These are phyloP conservation scores for Dictyostelium capitatum DNA, from an alignment of 78 protist genomes.

Conservation along the genomic window DNA sequence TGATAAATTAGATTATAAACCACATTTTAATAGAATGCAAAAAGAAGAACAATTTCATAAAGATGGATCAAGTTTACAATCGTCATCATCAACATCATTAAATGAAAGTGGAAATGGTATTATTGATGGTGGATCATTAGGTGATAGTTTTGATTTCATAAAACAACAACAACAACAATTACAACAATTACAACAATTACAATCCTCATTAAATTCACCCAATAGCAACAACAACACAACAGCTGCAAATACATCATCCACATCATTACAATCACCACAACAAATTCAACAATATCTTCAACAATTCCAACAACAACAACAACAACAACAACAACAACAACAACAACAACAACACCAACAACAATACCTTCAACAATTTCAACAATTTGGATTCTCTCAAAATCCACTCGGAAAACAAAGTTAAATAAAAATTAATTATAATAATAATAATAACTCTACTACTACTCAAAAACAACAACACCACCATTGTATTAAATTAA, in stretches of 20 bases:
- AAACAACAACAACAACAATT: neutral
- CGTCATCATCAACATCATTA: neutral
- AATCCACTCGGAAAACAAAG: neutral
- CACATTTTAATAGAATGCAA: conserved; percentile 56
- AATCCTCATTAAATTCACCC: neutral
- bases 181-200: no score
- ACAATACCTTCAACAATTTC: conserved; percentile 8
- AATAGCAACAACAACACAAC: neutral
- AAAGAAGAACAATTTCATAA: conserved; percentile 12
- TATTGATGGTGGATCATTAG: neutral
- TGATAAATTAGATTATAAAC: conserved; percentile 76
- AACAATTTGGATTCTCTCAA: conserved; percentile 17
- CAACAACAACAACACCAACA: conserved; percentile 8
- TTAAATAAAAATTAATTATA: no score
- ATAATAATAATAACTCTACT: no score
- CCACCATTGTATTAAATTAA: no score
- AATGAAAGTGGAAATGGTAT: conserved; percentile 14
- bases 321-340: conserved; percentile 18
- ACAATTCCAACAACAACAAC: conserved; percentile 16
- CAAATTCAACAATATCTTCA: conserved; percentile 23
- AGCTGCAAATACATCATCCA: neutral
- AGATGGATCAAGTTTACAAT: conserved; percentile 6
- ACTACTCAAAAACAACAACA: no score
- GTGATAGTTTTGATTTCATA: conserved; percentile 16
- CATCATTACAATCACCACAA: conserved; percentile 23